These are phyloP conservation scores for Alternaria alternata DNA, from an alignment of 2,329 filamentous ascomycete genomes.

Conservation along the genomic window DNA sequence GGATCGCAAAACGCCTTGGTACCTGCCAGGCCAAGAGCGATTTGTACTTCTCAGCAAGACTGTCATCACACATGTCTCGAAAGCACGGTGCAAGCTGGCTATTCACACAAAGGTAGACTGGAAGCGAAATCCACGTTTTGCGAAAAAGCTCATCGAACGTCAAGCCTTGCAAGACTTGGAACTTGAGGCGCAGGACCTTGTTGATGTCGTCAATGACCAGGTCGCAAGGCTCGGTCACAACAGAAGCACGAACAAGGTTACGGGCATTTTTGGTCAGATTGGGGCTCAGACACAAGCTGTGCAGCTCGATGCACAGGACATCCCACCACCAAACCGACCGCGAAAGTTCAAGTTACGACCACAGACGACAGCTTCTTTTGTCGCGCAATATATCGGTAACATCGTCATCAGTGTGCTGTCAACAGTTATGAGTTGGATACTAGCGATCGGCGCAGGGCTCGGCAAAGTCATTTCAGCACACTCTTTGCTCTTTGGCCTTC, in stretches of 20 bases:
- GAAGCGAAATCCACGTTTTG: constrained; percentile 64
- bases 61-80: constrained; percentile 91
- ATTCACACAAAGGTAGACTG: constrained; percentile 90
- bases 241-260: constrained; percentile 77
- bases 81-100: constrained; percentile 90
- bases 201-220: constrained; percentile 79
- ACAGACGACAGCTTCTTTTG: constrained; percentile 70
- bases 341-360: constrained; percentile 56
- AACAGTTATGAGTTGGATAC: constrained; percentile 78
- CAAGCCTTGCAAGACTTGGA: constrained; percentile 78
- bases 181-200: constrained; percentile 76
- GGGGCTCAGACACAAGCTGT: constrained; percentile 73
- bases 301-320: constrained; percentile 48
- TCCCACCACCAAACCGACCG: constrained; percentile 47
- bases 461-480: constrained; percentile 77
- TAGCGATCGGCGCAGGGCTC: constrained; percentile 70
- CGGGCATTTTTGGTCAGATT: constrained; percentile 79
- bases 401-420: constrained; percentile 77
- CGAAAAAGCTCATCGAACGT: constrained; percentile 61
- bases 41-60: constrained; percentile 89
- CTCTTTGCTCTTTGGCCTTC: constrained; percentile 73
- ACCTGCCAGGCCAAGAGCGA: constrained; percentile 79
- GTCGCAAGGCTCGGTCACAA: constrained; percentile 76
- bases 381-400: constrained; percentile 76
- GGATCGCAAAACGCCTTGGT: constrained; percentile 75